Percentiles rank a stretch among this genome's conserved stretches.
Conservation (phyloP, 1,139 yeast species). For the Debaryomyces fabryi region DNA sequence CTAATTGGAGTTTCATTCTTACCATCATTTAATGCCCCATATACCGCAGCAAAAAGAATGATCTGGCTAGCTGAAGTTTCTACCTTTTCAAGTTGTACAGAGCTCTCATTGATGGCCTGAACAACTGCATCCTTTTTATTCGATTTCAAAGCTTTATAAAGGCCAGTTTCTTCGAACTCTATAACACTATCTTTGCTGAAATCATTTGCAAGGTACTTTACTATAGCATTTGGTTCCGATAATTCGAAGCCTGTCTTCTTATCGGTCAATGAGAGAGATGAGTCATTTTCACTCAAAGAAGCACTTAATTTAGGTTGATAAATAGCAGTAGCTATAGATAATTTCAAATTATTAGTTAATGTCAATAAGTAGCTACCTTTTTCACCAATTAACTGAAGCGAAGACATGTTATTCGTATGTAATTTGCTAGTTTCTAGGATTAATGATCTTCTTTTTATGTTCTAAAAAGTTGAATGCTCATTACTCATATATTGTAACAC, state of each 20-base stretch:
- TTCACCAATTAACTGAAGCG: constrained; percentile 43
- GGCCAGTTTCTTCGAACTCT: constrained; percentile 33
- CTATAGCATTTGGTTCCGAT: constrained; percentile 81
- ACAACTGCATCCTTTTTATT: constrained; percentile 29
- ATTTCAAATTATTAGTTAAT: constrained; percentile 60
- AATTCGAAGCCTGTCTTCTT: constrained; percentile 50
- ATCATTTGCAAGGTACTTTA: constrained; percentile 62
- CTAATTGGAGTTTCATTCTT: constrained; percentile 17
- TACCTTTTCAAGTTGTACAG: constrained; percentile 20
- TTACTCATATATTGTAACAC: constrained; percentile 9
- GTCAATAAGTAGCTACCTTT: constrained; percentile 42
- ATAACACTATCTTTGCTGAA: constrained; percentile 33
- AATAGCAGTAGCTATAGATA: constrained; percentile 54
- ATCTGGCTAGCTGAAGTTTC: constrained; percentile 44
- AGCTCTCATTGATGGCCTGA: constrained; percentile 12
- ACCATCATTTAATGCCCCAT: constrained; percentile 32
- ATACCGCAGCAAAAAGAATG: constrained; percentile 47
- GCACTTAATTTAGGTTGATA: constrained; percentile 34
- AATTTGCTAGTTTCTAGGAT: neutral
- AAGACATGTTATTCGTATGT: constrained; percentile 14
- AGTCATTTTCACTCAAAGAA: constrained; percentile 35
- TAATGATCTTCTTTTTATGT: neutral
- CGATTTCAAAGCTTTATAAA: constrained; percentile 35
- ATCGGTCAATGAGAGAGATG: constrained; percentile 37
- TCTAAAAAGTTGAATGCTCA: neutral